Base-by-base conservation (phyloP, 768 basidiomycete species). In the Collybiopsis confluens region DNA sequence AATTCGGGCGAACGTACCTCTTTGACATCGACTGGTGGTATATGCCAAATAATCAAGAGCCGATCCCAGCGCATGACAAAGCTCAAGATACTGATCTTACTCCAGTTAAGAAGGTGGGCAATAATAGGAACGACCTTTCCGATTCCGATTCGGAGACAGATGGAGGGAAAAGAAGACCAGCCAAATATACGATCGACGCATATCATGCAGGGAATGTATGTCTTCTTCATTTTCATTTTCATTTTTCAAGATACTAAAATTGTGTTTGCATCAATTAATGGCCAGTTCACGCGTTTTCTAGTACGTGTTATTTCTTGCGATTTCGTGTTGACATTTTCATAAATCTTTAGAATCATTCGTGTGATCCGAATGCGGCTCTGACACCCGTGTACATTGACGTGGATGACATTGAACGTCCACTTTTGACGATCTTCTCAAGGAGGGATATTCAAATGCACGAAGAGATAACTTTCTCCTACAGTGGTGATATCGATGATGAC, bases 221-320 rank as follows among this genome's bases (percentile, higher is more conserved):
- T 76, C 30, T 16, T 48, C 23, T 23, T n/a, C n/a, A n/a, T n/a
- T n/a, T n/a, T n/a, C n/a, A n/a, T n/a, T n/a, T n/a, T n/a, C n/a
- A n/a, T n/a, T n/a, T n/a, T n/a, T n/a, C n/a, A n/a, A n/a, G n/a
- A n/a, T n/a, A n/a, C n/a, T n/a, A n/a, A n/a, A n/a, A n/a, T n/a
- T n/a, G n/a, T n/a, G n/a, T n/a, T n/a, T n/a, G n/a, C n/a, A n/a
- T n/a, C n/a, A n/a, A n/a, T n/a, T n/a, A n/a, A n/a, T n/a, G n/a
- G n/a, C n/a, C 59, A 95, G 92, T 93, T 94, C 68, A 94, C 93
- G n/a, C 81, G 93, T 28, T 96, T 90, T 62, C 68, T 95, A 60
- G 92, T 90, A 64, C 62, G 81, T 73, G 13, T 45, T 4, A 2
- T 47, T 13, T 45, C 28, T n/a, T n/a, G n/a, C n/a, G n/a, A n/a